Base-by-base conservation (phyloP, 495 filamentous ascomycete genomes). In the Cercophora samala region DNA sequence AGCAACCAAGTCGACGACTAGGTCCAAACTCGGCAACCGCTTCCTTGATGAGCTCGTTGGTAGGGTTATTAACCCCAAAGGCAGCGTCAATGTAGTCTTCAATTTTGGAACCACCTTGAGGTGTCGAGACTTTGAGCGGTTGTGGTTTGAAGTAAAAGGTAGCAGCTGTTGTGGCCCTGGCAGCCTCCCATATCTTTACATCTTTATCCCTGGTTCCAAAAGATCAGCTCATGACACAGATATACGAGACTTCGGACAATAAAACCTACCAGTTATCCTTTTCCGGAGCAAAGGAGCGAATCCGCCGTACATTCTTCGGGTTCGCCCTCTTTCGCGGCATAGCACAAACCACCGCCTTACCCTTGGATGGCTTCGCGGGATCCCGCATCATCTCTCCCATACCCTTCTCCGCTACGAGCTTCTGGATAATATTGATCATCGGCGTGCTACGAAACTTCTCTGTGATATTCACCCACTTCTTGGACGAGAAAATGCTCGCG, bases 41-140 rank as follows among this genome's bases (percentile, higher is more conserved):
- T 22, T 75, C 73, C 6, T 69, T 52, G 0, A 74, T 29, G 1
- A 74, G 53, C 23, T 69, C 23, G 3, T 58, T 32, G 21, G 63
- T 54, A 0, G 75, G 75, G 37, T 77, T 76, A 58, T 77, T 77
- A 24, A 55, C 73, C 0, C 73, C 70, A 21, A 74, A 52, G 9
- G 75, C 75, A 4, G 68, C 75, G 25, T 77, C 73, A n/a, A 76
- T 68, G 29, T 68, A 74, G 24, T 63, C 52, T 23, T 66, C 63
- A 5, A 25, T 69, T 3, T 11, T 8, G 0, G 53, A 56, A 2
- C 53, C 53, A 56, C 53, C 19, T 8, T 29, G 26, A 29, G 26
- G 26, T 46, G 37, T 17, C 1, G 37, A 46, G 37, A 11, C 15
- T 0, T 2, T 56, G n/a, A 56, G 53, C 4, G 52, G 52, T 21